A percentile compares a stretch with the other conserved stretches of the same genome.
Evolutionary conservation across 192 early-diverging fungal genomes (phyloP).

Genomic region (Thamnidium elegans): DNA sequence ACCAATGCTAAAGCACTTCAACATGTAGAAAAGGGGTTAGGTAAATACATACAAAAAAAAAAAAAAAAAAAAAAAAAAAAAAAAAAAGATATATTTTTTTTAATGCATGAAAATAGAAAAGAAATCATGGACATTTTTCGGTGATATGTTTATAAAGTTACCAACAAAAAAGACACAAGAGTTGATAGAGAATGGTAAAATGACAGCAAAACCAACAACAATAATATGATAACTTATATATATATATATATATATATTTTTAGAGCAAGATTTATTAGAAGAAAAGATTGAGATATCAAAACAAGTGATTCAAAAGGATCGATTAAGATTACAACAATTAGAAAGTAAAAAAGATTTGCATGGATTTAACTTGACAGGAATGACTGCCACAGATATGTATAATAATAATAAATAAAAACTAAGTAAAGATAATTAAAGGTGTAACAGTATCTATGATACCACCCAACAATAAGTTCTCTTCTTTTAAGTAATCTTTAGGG

Average conservation of each 20-base stretch:
- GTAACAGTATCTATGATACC: constrained; percentile 42
- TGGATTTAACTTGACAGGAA: constrained; percentile 43
- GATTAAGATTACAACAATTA: constrained; percentile 41
- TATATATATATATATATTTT: background rate
- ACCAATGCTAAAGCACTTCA: constrained; percentile 55
- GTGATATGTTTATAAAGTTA: constrained; percentile 58
- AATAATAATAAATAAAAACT: constrained; percentile 17
- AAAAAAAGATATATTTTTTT: background rate
- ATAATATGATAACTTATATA: background rate
- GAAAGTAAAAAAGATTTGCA: constrained; percentile 47
- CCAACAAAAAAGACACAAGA: constrained; percentile 47
- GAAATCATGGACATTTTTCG: constrained; percentile 57
- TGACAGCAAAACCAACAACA: background rate
- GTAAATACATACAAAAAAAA: constrained; percentile 22
- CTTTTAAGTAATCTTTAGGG: constrained; percentile 42
- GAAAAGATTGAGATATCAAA: constrained; percentile 44
- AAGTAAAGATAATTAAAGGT: constrained; percentile 55
- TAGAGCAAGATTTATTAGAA: constrained; percentile 53
- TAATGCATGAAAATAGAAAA: constrained; percentile 35
- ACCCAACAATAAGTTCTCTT: constrained; percentile 45
- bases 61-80: background rate
- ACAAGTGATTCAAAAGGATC: constrained; percentile 44
- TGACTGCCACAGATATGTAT: constrained; percentile 35
- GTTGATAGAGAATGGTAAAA: constrained; percentile 53
- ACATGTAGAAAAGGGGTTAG: constrained; percentile 36